Evolutionary conservation across 2,329 filamentous ascomycete species (phyloP).

Genomic region (Pseudogymnoascus sp.): DNA sequence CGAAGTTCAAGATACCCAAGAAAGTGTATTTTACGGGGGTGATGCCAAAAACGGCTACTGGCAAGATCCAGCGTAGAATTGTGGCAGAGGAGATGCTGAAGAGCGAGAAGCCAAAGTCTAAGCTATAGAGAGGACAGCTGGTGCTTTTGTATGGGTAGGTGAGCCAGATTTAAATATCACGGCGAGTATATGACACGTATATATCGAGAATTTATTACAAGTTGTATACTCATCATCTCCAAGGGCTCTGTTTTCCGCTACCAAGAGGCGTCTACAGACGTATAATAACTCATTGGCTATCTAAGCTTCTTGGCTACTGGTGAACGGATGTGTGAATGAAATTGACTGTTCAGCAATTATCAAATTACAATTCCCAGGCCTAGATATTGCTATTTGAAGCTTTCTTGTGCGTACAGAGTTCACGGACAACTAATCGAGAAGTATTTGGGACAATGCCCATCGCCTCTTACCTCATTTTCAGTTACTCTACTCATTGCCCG

Average conservation of each 20-base stretch:
- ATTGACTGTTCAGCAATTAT: background rate
- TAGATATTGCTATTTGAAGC: background rate
- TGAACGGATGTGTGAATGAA: background rate
- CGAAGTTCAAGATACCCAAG: constrained; percentile 81
- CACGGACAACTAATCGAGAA: background rate
- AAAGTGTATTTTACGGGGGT: constrained; percentile 76
- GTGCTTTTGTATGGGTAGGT: background rate
- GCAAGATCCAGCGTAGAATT: constrained; percentile 78
- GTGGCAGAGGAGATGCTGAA: constrained; percentile 82
- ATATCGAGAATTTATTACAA: background rate
- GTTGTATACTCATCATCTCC: background rate
- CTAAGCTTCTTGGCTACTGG: background rate
- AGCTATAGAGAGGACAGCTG: constrained; percentile 20
- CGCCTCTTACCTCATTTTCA: background rate
- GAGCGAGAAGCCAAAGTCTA: constrained; percentile 49
- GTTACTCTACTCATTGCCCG: background rate
- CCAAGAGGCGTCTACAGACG: background rate
- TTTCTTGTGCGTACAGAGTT: background rate
- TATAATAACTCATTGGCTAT: background rate
- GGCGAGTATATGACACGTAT: background rate
- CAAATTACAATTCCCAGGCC: background rate
- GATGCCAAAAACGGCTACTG: constrained; percentile 90
- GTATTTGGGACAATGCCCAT: background rate
- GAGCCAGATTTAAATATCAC: background rate
- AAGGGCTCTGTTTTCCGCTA: background rate